Percentiles rank a stretch among this genome's conserved stretches.
Evolutionary conservation across 225 moss, liverwort and hornwort species (phyloP).

Genomic region (Pseudisothecium myosuroides): DNA sequence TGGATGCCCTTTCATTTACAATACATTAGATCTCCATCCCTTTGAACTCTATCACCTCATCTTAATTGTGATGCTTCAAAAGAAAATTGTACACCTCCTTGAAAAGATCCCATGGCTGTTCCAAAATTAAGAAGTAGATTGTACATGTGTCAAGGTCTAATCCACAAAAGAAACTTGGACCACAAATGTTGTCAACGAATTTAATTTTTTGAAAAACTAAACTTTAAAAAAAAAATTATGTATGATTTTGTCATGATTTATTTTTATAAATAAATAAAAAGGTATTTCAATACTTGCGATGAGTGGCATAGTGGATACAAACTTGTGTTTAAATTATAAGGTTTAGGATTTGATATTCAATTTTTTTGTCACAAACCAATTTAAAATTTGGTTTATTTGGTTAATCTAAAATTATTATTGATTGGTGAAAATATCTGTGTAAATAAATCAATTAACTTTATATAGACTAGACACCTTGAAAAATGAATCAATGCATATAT

Average conservation of each 20-base stretch:
- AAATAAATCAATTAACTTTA: background rate
- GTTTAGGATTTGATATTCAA: background rate
- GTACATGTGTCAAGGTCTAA: too few species aligned
- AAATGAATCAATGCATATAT: background rate
- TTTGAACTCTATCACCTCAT: rapidly evolving
- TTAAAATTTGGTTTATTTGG: background rate
- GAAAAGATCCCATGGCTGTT: too few species aligned
- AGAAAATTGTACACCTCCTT: background rate
- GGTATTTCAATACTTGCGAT: background rate
- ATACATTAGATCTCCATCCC: too few species aligned
- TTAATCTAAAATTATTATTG: background rate
- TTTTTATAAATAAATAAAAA: background rate
- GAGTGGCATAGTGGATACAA: background rate
- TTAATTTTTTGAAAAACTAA: too few species aligned
- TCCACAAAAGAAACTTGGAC: too few species aligned
- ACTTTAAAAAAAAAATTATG: too few species aligned
- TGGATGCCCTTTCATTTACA: too few species aligned
- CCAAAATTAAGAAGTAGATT: too few species aligned
- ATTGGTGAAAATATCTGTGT: background rate
- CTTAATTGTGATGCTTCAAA: background rate
- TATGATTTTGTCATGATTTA: rapidly evolving
- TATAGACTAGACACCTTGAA: background rate
- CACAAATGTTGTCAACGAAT: too few species aligned
- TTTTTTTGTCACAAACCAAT: background rate
- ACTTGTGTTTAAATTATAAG: background rate